Base-by-base conservation (phyloP, 2,329 filamentous ascomycete genomes). In the Fusarium sp. region DNA sequence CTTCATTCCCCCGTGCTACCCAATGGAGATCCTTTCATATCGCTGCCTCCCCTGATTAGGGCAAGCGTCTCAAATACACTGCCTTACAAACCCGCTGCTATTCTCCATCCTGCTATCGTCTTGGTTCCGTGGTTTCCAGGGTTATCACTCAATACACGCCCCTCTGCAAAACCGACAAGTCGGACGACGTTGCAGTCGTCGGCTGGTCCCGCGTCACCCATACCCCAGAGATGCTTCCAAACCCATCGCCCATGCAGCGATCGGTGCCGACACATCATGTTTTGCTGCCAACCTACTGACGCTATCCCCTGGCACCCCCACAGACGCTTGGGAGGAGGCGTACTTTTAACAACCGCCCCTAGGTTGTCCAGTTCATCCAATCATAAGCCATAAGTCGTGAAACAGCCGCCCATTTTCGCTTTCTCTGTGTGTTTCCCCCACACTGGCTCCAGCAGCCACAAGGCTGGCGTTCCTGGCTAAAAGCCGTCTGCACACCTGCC, bases 361-460 rank as follows among this genome's bases (percentile, higher is more conserved):
- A 78, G 76, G 76, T 76, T 75, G 68, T 77, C 76, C 63, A 58
- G 53, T 56, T 73, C 73, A 73, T 81, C 86, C 86, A 88, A 88
- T 88, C 85, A 88, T 84, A 81, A 82, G 74, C 83, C 84, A 79
- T 86, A 80, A 81, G 77, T 82, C 81, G 79, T 85, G 79, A 82
- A 83, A 83, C 78, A 80, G 73, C 77, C 78, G 76, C 78, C 78
- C 57, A 54, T 56, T 51, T 56, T 61, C 51, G 46, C 58, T 52
- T 24, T 58, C 62, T 63, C 63, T 51, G 44, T 51, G 49, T 66
- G 43, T 58, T 70, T 59, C 47, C 54, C 68, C 66, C 69, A 73
- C 74, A 76, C 71, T 72, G 63, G 68, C 75, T 58, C 70, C 67
- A 68, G 70, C 59, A 70, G 71, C 73, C 71, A 72, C 71, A 62